These are phyloP conservation scores for Mrakia gelida DNA, from an alignment of 768 basidiomycete species.

Conservation along the genomic window DNA sequence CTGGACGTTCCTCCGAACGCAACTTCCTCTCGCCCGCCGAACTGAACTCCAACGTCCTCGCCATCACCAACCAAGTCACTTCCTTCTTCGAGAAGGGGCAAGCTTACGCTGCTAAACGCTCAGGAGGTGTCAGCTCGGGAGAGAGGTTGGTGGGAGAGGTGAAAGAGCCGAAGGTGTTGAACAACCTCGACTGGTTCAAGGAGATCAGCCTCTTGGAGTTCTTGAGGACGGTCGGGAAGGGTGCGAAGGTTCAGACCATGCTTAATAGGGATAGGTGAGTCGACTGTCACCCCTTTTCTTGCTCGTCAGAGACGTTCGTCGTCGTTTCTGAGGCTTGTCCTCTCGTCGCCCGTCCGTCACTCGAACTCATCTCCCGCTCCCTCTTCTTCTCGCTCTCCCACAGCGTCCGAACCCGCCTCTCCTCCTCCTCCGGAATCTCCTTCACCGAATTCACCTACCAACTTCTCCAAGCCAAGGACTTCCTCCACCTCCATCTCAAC, in stretches of 20 bases:
- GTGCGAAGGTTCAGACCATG: constrained; percentile 83
- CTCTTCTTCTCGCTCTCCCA: background rate
- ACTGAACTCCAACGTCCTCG: constrained; percentile 61
- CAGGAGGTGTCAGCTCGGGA: constrained; percentile 14
- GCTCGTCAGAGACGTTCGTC: background rate
- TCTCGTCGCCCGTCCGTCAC: background rate
- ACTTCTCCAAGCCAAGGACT: constrained; percentile 94
- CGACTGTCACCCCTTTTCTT: too few species aligned
- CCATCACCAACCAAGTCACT: constrained; percentile 62
- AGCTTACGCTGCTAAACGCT: constrained; percentile 54
- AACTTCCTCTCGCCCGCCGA: constrained; percentile 58
- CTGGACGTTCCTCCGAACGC: constrained; percentile 78
- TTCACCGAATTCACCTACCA: constrained; percentile 99
- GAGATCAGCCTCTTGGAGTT: constrained; percentile 74
- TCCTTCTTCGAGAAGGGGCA: constrained; percentile 66
- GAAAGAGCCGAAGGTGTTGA: constrained; percentile 50
- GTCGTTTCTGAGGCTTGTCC: background rate
- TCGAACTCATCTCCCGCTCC: background rate
- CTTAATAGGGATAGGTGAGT: constrained; percentile 78
- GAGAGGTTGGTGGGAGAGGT: constrained; percentile 16
- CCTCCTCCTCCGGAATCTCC: constrained; percentile 54
- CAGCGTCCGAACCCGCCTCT: constrained; percentile 30
- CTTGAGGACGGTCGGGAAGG: constrained; percentile 70
- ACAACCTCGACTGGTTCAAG: constrained; percentile 75
- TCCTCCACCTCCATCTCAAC: constrained; percentile 63